Conservation (phyloP, 169 alveolate species). For the Eimeria necatrix region DNA sequence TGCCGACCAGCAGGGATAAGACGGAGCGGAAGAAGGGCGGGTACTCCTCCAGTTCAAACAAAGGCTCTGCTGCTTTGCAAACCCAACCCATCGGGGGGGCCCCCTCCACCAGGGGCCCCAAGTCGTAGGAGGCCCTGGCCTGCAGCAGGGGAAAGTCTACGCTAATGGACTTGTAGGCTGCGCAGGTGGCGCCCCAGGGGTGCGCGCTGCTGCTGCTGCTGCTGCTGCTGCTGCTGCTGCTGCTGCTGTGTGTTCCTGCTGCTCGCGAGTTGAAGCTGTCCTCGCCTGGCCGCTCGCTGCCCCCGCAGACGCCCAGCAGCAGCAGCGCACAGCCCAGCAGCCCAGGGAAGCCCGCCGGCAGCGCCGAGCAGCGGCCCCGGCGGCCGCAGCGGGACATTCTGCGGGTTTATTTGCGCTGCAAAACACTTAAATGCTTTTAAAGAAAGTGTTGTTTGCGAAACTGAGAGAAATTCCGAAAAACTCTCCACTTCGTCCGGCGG, state of each 20-base stretch:
- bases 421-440: too few relatives aligned
- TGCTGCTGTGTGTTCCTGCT: too few relatives aligned
- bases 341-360: not conserved
- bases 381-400: not conserved
- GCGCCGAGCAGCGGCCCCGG: constrained; percentile 18
- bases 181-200: constrained; percentile 56
- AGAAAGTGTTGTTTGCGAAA: too few relatives aligned
- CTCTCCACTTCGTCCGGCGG: too few relatives aligned
- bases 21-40: constrained; percentile 27
- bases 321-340: not conserved
- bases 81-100: constrained; percentile 63
- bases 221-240: not conserved
- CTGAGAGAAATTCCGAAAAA: too few relatives aligned
- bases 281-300: too few relatives aligned
- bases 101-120: constrained; percentile 5
- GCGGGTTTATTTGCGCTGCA: not conserved
- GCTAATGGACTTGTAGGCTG: constrained; percentile 19
- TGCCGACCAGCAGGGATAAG: constrained; percentile 18
- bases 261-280: too few relatives aligned
- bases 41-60: constrained; percentile 40
- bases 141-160: not conserved
- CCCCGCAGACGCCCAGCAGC: not conserved
- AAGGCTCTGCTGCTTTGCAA: constrained; percentile 57
- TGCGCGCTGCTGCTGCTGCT: not conserved
- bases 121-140: constrained; percentile 50